Evolutionary conservation across 306 rosid species (phyloP).

Genomic region (Quercus rubra): DNA sequence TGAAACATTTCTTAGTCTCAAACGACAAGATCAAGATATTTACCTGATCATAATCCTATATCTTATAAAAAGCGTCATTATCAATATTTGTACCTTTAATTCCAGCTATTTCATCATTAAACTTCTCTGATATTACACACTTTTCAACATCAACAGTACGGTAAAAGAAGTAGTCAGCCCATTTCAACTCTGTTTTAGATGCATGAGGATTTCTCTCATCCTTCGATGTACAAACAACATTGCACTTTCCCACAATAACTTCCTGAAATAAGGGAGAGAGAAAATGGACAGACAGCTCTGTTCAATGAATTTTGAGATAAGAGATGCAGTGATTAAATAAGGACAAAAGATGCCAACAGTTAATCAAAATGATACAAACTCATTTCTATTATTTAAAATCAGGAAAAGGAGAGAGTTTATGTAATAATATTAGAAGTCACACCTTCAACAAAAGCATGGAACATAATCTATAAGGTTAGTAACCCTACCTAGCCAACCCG

Average conservation of each 20-base stretch:
- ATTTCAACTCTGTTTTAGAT: constrained; percentile 37
- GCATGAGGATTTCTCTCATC: constrained; percentile 57
- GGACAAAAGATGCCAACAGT: no score
- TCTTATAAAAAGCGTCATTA: no score
- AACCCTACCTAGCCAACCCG: not conserved
- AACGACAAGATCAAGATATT: not conserved
- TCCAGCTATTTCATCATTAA: constrained; percentile 40
- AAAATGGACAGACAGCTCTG: no score
- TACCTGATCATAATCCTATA: no score
- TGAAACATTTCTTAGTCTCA: not conserved
- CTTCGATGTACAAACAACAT: constrained; percentile 52
- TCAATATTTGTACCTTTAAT: constrained; percentile 31
- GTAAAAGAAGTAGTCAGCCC: constrained; percentile 45
- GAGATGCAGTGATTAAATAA: no score
- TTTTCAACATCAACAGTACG: constrained; percentile 42
- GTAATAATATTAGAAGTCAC: no score
- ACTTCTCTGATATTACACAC: constrained; percentile 25
- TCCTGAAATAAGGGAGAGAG: constrained; percentile 40
- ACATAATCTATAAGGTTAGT: no score
- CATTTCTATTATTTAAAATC: no score
- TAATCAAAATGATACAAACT: no score
- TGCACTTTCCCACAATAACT: constrained; percentile 51
- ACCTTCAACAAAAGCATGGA: no score
- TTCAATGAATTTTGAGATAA: no score
- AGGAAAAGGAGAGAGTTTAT: no score